Percentiles rank a stretch among this genome's conserved stretches.
Conservation (phyloP, 208 protist species). For the Leishmania tarentolae region DNA sequence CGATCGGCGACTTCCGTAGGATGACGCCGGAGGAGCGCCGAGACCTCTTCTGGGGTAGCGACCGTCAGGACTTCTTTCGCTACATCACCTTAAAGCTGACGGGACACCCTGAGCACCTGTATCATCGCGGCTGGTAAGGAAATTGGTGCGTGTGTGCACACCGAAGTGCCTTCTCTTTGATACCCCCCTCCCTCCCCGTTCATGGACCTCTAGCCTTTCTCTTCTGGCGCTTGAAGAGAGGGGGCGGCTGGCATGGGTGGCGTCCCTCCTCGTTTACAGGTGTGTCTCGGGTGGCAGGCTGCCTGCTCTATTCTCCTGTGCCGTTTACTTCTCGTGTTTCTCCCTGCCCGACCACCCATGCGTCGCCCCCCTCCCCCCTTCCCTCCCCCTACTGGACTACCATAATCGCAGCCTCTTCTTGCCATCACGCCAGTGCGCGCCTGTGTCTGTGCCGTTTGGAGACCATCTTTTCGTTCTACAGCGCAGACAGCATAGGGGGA, state of each 20-base stretch:
- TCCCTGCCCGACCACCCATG: background rate
- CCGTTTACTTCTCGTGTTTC: background rate
- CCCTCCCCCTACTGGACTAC: background rate
- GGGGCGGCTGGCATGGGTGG: background rate
- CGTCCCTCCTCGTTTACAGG: background rate
- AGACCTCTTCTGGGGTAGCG: constrained; percentile 87
- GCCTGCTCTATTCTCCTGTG: background rate
- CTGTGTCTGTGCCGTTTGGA: background rate
- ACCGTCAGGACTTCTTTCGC: constrained; percentile 89
- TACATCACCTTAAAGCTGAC: constrained; percentile 73
- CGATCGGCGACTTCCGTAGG: constrained; percentile 80
- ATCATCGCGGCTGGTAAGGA: constrained; percentile 87
- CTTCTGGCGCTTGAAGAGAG: background rate
- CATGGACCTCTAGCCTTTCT: background rate
- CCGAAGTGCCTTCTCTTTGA: background rate
- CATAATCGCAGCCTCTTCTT: background rate
- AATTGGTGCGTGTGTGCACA: background rate
- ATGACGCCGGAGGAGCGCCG: constrained; percentile 88
- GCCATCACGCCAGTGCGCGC: background rate
- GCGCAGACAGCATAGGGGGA: background rate
- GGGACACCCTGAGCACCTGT: constrained; percentile 84
- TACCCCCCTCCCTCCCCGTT: background rate
- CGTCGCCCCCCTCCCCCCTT: background rate
- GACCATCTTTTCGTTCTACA: background rate
- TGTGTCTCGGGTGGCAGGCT: background rate